Conservation (phyloP, 2,329 filamentous ascomycete genomes). For the Aspergillus alliaceus region DNA sequence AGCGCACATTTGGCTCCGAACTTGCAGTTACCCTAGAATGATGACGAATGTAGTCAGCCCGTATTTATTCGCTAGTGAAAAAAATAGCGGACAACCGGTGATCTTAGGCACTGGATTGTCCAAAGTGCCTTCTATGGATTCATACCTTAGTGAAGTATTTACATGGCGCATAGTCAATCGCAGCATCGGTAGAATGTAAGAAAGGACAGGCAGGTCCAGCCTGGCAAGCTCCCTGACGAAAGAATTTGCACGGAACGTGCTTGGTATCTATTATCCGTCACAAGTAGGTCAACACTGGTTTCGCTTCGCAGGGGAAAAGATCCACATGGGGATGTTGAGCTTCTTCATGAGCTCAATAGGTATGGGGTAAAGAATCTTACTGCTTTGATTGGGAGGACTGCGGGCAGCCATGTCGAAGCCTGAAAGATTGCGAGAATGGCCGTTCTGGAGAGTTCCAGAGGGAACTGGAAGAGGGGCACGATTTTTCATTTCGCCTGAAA, state of each 20-base stretch:
- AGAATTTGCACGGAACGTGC: slow-evolving; percentile 99
- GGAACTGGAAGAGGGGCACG: slow-evolving; percentile 41
- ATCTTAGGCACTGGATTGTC: background rate
- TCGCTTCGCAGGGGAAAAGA: background rate
- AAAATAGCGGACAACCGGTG: background rate
- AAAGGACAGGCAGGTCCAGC: slow-evolving; percentile 95
- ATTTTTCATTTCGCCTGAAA: slow-evolving; percentile 41
- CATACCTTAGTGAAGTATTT: slow-evolving; percentile 97
- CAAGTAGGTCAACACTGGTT: background rate
- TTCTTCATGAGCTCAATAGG: background rate
- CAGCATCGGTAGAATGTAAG: slow-evolving; percentile 83
- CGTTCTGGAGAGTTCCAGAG: slow-evolving; percentile 38
- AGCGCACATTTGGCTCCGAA: slow-evolving; percentile 98
- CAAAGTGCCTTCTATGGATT: background rate
- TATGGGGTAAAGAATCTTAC: slow-evolving; percentile 32
- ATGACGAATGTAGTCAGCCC: slow-evolving; percentile 23
- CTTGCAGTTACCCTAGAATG: slow-evolving; percentile 86
- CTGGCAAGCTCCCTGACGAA: slow-evolving; percentile 91
- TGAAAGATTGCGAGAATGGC: slow-evolving; percentile 43
- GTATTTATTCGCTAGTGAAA: background rate
- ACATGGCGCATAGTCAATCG: slow-evolving; percentile 83
- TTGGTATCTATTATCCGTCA: slow-evolving; percentile 68
- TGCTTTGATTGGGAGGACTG: slow-evolving; percentile 47
- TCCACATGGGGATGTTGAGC: background rate
- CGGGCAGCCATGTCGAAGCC: slow-evolving; percentile 47